Conservation (phyloP, 257 asterid species). For the Leptodermis oblonga region DNA sequence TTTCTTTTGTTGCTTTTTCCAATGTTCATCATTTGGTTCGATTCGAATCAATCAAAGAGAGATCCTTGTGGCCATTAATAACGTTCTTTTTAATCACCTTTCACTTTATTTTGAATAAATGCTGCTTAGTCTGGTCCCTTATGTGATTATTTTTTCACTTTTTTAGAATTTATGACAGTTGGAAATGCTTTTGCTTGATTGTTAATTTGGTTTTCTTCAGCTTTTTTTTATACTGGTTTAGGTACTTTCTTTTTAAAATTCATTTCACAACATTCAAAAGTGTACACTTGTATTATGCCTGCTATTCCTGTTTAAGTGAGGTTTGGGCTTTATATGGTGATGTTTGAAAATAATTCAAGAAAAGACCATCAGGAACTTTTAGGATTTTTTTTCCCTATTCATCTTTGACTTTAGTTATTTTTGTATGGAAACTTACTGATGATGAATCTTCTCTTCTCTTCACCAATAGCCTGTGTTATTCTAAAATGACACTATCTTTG, state of each 20-base stretch:
- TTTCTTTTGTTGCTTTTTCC: constrained; percentile 27
- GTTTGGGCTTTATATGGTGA: background rate
- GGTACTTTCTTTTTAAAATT: background rate
- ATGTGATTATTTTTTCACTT: constrained; percentile 9
- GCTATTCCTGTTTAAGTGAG: background rate
- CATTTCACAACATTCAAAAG: background rate
- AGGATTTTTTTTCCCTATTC: background rate
- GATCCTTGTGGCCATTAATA: constrained; percentile 23
- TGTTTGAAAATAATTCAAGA: background rate
- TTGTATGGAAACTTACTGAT: background rate
- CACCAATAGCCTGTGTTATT: background rate
- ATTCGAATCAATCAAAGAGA: constrained; percentile 35
- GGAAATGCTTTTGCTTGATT: constrained; percentile 20
- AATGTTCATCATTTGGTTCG: constrained; percentile 29
- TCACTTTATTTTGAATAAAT: constrained; percentile 30
- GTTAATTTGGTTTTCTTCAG: background rate
- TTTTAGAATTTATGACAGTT: constrained; percentile 17
- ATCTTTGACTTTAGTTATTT: background rate
- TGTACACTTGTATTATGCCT: background rate
- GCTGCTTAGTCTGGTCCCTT: constrained; percentile 36
- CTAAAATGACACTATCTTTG: background rate
- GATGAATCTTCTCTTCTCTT: background rate
- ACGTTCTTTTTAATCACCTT: constrained; percentile 23
- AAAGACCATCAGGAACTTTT: background rate
- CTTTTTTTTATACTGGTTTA: background rate